These are phyloP conservation scores for Hypoxylon rickii DNA, from an alignment of 495 filamentous ascomycete species.

Conservation along the genomic window DNA sequence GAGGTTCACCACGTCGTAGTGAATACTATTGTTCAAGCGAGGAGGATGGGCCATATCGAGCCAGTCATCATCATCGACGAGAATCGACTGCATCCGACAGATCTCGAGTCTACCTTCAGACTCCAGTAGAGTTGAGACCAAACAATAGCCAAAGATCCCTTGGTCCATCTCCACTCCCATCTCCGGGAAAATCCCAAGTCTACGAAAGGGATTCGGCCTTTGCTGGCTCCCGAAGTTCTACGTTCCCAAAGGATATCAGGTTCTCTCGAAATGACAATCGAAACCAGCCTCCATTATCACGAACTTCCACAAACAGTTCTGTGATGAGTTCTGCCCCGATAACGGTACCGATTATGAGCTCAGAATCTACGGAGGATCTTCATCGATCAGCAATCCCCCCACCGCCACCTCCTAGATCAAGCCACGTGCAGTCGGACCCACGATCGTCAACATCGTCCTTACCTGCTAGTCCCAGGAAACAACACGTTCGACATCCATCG, in stretches of 20 bases:
- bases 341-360: conserved; percentile 28
- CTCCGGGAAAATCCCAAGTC: conserved; percentile 29
- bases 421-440: conserved; percentile 12
- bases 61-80: conserved; percentile 15
- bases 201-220: conserved; percentile 26
- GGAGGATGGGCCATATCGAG: conserved; percentile 22
- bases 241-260: conserved; percentile 40
- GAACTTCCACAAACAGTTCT: conserved; percentile 28
- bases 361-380: conserved; percentile 28
- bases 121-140: conserved; percentile 20
- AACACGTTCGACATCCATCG: conserved; percentile 34
- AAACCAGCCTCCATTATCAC: conserved; percentile 35
- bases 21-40: conserved; percentile 38
- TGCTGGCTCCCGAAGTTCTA: conserved; percentile 41
- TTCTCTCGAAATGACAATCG: conserved; percentile 38
- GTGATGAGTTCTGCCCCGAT: conserved; percentile 10
- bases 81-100: conserved; percentile 15
- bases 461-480: conserved; percentile 22
- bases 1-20: conserved; percentile 15
- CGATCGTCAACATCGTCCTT: conserved; percentile 25
- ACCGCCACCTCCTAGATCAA: conserved; percentile 21
- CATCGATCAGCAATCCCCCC: conserved; percentile 24
- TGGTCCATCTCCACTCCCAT: conserved; percentile 29
- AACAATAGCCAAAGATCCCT: conserved; percentile 25
- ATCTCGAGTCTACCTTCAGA: conserved; percentile 7